These are phyloP conservation scores for Ophiosphaerella korrae DNA, from an alignment of 2,329 filamentous ascomycete species.

Conservation along the genomic window DNA sequence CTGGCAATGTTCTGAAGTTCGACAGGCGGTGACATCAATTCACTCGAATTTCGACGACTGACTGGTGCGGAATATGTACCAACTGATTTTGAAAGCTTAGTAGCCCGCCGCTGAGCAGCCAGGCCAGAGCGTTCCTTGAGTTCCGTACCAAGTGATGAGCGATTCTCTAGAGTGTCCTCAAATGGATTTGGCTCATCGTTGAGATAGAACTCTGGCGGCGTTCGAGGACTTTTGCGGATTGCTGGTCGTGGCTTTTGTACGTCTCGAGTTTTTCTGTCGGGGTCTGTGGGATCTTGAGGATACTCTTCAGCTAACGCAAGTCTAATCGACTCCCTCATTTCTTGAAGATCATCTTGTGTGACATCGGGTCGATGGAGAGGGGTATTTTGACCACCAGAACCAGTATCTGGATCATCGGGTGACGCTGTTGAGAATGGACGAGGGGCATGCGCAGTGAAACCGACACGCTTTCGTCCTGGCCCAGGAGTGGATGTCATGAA, in stretches of 20 bases:
- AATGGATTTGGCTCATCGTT: constrained; percentile 44
- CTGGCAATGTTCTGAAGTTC: constrained; percentile 22
- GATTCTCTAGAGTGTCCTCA: constrained; percentile 24
- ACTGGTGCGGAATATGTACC: constrained; percentile 44
- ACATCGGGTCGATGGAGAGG: constrained; percentile 39
- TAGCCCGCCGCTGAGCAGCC: constrained; percentile 42
- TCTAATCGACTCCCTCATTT: constrained; percentile 43
- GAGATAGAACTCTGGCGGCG: constrained; percentile 40
- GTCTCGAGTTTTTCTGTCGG: constrained; percentile 17
- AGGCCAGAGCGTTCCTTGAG: constrained; percentile 42
- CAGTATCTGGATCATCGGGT: constrained; percentile 28
- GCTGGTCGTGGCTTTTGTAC: constrained; percentile 45
- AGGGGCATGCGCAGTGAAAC: constrained; percentile 34
- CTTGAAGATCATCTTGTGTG: constrained; percentile 39
- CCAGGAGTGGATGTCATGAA: constrained; percentile 34
- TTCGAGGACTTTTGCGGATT: constrained; percentile 41
- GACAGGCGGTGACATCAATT: constrained; percentile 29
- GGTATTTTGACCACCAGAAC: constrained; percentile 35
- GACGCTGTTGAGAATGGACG: constrained; percentile 19
- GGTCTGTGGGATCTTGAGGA: constrained; percentile 21
- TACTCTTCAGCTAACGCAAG: constrained; percentile 40
- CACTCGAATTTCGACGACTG: constrained; percentile 44
- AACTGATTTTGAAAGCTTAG: constrained; percentile 41
- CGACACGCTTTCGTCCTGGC: constrained; percentile 41
- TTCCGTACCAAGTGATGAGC: constrained; percentile 15